A percentile compares a stretch with the other conserved stretches of the same genome.
phyloP scores from a whole-genome alignment of 2,329 filamentous ascomycete species.

The Gyromitra esculenta region DNA sequence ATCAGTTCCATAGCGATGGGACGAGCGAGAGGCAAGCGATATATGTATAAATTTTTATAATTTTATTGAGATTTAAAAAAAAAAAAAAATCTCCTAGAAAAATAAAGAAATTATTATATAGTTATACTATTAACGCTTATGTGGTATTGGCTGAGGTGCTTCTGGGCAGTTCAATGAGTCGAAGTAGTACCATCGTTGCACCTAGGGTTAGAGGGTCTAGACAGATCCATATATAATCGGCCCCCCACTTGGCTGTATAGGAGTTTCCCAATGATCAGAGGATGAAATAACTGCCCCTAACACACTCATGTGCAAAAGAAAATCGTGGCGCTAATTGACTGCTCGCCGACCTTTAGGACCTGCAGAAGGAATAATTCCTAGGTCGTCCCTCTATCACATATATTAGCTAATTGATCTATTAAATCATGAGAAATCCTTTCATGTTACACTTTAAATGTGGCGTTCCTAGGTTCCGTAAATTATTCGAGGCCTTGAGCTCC shows the following conservation, averaged over 20 bases:
- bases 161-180: too few relatives aligned
- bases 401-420: too few relatives aligned
- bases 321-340: constrained; percentile 4
- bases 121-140: too few relatives aligned
- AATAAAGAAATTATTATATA: too few relatives aligned
- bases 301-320: neutral
- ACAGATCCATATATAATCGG: neutral
- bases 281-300: neutral
- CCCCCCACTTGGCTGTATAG: neutral
- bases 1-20: too few relatives aligned
- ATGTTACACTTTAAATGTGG: neutral
- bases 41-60: too few relatives aligned
- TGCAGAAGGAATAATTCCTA: neutral
- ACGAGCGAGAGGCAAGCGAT: too few relatives aligned
- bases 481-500: too few relatives aligned
- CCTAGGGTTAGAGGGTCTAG: neutral
- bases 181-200: too few relatives aligned
- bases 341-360: constrained; percentile 11
- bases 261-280: neutral
- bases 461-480: neutral
- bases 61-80: too few relatives aligned
- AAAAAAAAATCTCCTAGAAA: too few relatives aligned
- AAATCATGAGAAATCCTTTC: neutral
- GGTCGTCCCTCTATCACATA: neutral
- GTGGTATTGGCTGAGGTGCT: too few relatives aligned